Base-by-base conservation (phyloP, 257 asterid genomes). In the Gynochthodes officinalis region DNA sequence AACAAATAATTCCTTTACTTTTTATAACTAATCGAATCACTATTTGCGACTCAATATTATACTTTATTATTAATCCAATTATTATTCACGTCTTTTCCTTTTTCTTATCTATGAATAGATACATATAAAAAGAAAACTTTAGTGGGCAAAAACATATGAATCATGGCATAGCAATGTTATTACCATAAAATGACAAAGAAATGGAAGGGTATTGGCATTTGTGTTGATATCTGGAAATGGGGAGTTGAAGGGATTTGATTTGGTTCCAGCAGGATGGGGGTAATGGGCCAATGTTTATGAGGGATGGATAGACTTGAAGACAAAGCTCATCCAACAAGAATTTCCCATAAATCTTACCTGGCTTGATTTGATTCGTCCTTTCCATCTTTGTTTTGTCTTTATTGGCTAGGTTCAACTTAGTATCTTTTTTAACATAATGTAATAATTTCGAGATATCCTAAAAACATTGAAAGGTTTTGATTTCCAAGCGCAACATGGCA, bases 201-300 rank as follows among this genome's bases (percentile, higher is more conserved):
- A 52, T 23, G 69, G 63, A 49, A 0, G n/a, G n/a, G n/a, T n/a
- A n/a, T n/a, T n/a, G n/a, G n/a, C n/a, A n/a, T n/a, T n/a, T n/a
- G n/a, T n/a, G n/a, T n/a, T n/a, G n/a, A n/a, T n/a, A n/a, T n/a
- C n/a, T n/a, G n/a, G n/a, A n/a, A n/a, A n/a, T n/a, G n/a, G n/a
- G n/a, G n/a, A n/a, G n/a, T n/a, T n/a, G n/a, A n/a, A n/a, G n/a
- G n/a, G n/a, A n/a, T 60, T 48, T 49, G 58, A 60, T 12, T n/a
- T 43, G 35, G 70, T 75, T 55, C 77, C 74, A 39, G 19, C 66
- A 57, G 70, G 81, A 86, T 87, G 90, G 90, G 88, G 83, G 80
- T 81, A 79, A 88, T 88, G 96, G 96, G 90, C 75, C 83, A 84
- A 44, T 79, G 86, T 77, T 72, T 59, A 80, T 50, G 78, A 84